phyloP scores from a whole-genome alignment of 2,329 filamentous ascomycete species.

The Zymoseptoria crescenta region DNA sequence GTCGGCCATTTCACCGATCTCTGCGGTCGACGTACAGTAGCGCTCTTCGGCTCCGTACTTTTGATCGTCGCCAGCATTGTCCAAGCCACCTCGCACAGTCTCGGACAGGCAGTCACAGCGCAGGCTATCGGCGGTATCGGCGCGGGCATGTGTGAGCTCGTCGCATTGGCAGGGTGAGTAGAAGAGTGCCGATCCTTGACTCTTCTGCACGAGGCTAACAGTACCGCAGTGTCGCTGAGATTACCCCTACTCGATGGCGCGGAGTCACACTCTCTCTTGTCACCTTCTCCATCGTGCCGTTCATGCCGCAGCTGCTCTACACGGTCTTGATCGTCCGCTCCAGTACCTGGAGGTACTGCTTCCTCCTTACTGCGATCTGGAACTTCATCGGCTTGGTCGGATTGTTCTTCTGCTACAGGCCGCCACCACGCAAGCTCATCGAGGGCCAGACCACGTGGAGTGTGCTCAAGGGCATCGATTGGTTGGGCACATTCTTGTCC shows the following conservation, averaged over 20 bases:
- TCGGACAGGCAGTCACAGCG: conserved; percentile 13
- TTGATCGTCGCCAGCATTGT: conserved; percentile 14
- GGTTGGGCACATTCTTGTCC: conserved; percentile 43
- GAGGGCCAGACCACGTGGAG: conserved; percentile 33
- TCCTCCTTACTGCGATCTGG: conserved; percentile 47
- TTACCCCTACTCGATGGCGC: conserved; percentile 17
- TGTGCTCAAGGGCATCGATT: conserved; percentile 41
- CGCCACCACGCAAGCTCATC: conserved; percentile 39
- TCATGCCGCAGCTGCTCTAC: conserved; percentile 54
- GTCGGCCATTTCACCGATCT: conserved; percentile 18
- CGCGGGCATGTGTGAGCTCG: conserved; percentile 17
- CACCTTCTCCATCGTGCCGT: conserved; percentile 54
- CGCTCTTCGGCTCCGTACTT: conserved; percentile 12
- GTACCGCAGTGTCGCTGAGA: conserved; percentile 15
- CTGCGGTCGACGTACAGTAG: conserved; percentile 15
- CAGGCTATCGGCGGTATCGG: conserved; percentile 18
- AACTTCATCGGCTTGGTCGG: conserved; percentile 44
- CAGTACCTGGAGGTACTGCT: conserved; percentile 48
- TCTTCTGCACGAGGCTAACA: neutral
- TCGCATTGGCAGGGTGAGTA: conserved; percentile 16
- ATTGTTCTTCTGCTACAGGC: conserved; percentile 46
- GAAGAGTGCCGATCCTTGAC: neutral
- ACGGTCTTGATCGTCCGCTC: conserved; percentile 47
- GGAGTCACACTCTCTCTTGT: conserved; percentile 30
- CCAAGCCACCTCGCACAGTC: conserved; percentile 12